These are phyloP conservation scores for Blastobotrys apis DNA, from an alignment of 1,139 yeast genomes.

Conservation along the genomic window DNA sequence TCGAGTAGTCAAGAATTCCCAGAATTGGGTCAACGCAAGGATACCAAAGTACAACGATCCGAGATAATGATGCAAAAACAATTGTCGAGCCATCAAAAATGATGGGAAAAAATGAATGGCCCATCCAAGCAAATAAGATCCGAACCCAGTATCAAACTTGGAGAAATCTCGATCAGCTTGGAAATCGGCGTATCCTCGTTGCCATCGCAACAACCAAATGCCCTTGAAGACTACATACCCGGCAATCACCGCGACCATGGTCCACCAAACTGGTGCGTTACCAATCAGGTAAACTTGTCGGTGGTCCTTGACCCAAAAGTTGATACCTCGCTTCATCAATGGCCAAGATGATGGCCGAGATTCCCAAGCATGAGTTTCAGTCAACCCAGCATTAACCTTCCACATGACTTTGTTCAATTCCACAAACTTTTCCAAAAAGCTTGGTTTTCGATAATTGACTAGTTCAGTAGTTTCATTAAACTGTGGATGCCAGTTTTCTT, in stretches of 20 bases:
- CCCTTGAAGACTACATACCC: constrained; percentile 52
- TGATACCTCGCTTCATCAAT: constrained; percentile 80
- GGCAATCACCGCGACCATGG: constrained; percentile 56
- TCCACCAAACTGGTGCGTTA: constrained; percentile 89
- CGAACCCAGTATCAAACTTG: constrained; percentile 67
- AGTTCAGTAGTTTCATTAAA: constrained; percentile 43
- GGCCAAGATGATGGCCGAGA: constrained; percentile 92
- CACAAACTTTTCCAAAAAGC: constrained; percentile 64
- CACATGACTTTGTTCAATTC: constrained; percentile 90
- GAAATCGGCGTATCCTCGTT: constrained; percentile 41
- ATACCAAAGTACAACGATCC: constrained; percentile 86
- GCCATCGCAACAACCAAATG: constrained; percentile 69
- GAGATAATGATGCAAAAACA: constrained; percentile 87
- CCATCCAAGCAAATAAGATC: constrained; percentile 77
- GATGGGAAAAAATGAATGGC: constrained; percentile 80
- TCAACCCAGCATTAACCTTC: constrained; percentile 79
- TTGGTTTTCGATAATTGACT: constrained; percentile 57
- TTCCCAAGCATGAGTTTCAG: constrained; percentile 83
- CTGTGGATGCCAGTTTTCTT: constrained; percentile 53
- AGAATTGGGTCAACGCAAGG: constrained; percentile 74
- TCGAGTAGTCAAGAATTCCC: constrained; percentile 57
- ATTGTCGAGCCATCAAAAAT: constrained; percentile 88
- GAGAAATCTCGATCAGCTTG: constrained; percentile 53
- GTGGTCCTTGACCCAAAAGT: constrained; percentile 81
- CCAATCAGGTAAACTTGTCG: constrained; percentile 84